A percentile compares a stretch with the other conserved stretches of the same genome.
Conservation (phyloP, 345 rosid species). For the Rhodamnia argentea region DNA sequence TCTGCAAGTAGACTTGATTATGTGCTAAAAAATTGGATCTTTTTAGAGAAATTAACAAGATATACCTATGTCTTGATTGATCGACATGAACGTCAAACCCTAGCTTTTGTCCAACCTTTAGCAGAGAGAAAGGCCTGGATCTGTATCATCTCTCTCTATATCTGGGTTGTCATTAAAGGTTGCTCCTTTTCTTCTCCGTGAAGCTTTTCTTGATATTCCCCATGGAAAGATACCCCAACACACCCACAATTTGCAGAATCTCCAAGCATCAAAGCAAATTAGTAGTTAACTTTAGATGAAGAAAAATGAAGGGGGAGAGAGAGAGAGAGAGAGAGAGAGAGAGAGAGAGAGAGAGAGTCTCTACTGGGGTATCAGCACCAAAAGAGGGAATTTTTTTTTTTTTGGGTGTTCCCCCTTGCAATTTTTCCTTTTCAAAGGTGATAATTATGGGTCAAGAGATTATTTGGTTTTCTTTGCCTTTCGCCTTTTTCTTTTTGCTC, state of each 20-base stretch:
- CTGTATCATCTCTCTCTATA: not conserved
- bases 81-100: conserved; percentile 22
- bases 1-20: conserved; percentile 4
- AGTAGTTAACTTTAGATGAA: conserved; percentile 15
- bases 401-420: not conserved
- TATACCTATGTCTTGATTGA: conserved; percentile 7
- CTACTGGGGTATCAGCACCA: conserved; percentile 20
- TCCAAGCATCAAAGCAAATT: conserved; percentile 18
- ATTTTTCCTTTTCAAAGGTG: conserved; percentile 16
- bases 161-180: not conserved
- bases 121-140: conserved; percentile 33
- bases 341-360: not conserved
- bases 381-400: conserved; percentile 26
- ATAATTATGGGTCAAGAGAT: conserved; percentile 28
- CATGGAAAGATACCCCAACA: conserved; percentile 14
- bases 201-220: conserved; percentile 17
- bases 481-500: conserved; percentile 15
- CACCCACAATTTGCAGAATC: conserved; percentile 40
- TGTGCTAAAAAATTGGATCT: not conserved
- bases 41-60: not conserved
- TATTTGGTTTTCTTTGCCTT: conserved; percentile 6
- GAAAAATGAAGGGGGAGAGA: conserved; percentile 1
- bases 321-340: not conserved
- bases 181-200: conserved; percentile 16
- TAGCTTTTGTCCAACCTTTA: conserved; percentile 18